These are phyloP conservation scores for Acacia concinna DNA, from an alignment of 331 rosid species.

Conservation along the genomic window DNA sequence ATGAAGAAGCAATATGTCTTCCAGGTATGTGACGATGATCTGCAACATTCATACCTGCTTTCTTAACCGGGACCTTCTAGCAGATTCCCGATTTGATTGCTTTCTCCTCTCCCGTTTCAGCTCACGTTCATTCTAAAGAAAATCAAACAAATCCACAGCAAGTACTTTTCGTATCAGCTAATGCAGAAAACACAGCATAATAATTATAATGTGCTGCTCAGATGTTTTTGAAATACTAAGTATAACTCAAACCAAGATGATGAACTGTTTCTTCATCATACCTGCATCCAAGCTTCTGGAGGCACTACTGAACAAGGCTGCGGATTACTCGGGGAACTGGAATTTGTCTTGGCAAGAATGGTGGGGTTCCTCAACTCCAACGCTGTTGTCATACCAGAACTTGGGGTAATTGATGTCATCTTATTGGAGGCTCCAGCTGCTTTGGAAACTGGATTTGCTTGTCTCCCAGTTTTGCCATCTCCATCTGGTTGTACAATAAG, in stretches of 20 bases:
- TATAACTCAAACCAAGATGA: neutral
- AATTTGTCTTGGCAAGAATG: constrained; percentile 32
- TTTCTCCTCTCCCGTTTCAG: constrained; percentile 86
- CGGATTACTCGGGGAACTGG: constrained; percentile 34
- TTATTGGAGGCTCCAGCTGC: constrained; percentile 46
- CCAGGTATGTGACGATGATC: neutral
- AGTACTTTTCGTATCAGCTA: constrained; percentile 1
- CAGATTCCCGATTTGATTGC: constrained; percentile 96
- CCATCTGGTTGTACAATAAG: constrained; percentile 42
- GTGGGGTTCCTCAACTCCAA: constrained; percentile 65
- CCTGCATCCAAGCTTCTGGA: constrained; percentile 75
- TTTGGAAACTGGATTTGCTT: constrained; percentile 47
- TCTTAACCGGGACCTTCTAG: constrained; percentile 91
- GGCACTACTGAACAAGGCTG: constrained; percentile 59
- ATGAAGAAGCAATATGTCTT: neutral
- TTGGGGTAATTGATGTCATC: too few relatives aligned
- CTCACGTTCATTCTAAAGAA: constrained; percentile 76
- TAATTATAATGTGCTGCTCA: neutral
- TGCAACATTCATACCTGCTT: constrained; percentile 68
- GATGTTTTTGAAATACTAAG: neutral
- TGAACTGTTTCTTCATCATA: constrained; percentile 28
- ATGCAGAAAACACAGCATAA: constrained; percentile 6
- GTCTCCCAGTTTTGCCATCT: constrained; percentile 56
- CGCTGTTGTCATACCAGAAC: too few relatives aligned
- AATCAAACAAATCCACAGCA: constrained; percentile 23